Conservation (phyloP, 306 rosid genomes). For the Spatholobus suberectus region DNA sequence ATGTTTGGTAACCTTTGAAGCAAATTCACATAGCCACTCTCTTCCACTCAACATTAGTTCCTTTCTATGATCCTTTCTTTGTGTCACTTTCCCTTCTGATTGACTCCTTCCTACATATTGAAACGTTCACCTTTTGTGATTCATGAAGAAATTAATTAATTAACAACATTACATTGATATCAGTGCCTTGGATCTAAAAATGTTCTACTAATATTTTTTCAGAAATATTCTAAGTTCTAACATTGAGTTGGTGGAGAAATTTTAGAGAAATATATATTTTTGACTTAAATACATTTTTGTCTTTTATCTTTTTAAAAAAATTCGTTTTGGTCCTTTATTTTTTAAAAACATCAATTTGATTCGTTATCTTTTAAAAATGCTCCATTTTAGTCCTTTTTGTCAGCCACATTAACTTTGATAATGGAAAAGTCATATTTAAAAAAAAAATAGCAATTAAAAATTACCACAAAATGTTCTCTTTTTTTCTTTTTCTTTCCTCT, state of each 20-base stretch:
- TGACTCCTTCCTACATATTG: background rate
- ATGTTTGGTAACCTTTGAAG: slow-evolving; percentile 70
- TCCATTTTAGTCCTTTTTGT: too few species aligned
- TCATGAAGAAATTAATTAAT: background rate
- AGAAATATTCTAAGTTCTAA: background rate
- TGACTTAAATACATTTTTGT: too few species aligned
- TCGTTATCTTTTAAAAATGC: too few species aligned
- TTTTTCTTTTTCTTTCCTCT: too few species aligned
- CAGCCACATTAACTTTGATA: too few species aligned
- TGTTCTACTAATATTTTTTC: background rate
- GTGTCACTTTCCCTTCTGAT: slow-evolving; percentile 34
- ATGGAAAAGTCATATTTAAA: too few species aligned
- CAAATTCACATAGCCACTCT: slow-evolving; percentile 44
- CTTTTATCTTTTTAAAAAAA: too few species aligned
- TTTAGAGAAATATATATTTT: too few species aligned
- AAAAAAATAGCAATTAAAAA: too few species aligned
- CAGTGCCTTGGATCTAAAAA: background rate
- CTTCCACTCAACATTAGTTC: slow-evolving; percentile 38
- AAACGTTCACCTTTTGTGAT: background rate
- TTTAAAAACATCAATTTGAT: too few species aligned
- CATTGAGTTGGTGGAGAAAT: background rate
- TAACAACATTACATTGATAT: background rate
- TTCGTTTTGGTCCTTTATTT: too few species aligned
- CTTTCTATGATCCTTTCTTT: background rate
- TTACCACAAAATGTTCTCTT: too few species aligned